Evolutionary conservation across 441 rosid genomes (phyloP).

Genomic region (Monsonia emarginata): DNA sequence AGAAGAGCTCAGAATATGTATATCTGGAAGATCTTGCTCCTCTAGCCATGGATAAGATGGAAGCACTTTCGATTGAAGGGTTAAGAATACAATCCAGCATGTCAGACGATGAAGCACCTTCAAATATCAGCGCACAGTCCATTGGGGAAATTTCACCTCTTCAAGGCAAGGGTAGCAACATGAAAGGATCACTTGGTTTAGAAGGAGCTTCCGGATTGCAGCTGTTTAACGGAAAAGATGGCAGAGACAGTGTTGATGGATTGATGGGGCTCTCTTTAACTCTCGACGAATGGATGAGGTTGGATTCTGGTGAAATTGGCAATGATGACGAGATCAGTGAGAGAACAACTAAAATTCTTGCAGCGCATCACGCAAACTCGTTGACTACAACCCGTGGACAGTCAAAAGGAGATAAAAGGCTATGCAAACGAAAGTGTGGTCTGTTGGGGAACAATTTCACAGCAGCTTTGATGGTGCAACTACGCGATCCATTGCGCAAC

Average conservation of each 20-base stretch:
- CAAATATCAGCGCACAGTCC: conserved; percentile 53
- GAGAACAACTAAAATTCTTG: conserved; percentile 67
- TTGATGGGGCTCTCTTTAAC: conserved; percentile 82
- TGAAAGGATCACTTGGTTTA: conserved; percentile 50
- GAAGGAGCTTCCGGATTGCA: conserved; percentile 86
- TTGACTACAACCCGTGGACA: conserved; percentile 56
- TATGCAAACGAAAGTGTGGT: conserved; percentile 57
- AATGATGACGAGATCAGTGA: conserved; percentile 70
- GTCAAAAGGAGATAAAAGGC: conserved; percentile 55
- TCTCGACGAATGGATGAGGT: conserved; percentile 84
- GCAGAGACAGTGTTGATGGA: conserved; percentile 50
- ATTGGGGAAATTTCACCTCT: conserved; percentile 59
- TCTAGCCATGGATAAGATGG: conserved; percentile 88
- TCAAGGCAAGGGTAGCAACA: conserved; percentile 45
- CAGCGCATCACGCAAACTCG: conserved; percentile 82
- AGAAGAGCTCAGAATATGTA: conserved; percentile 51
- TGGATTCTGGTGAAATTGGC: conserved; percentile 76
- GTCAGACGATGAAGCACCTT: conserved; percentile 60
- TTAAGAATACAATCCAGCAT: conserved; percentile 77
- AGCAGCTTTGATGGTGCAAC: conserved; percentile 81
- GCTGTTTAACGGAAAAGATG: conserved; percentile 51
- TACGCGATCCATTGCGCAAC: conserved; percentile 68
- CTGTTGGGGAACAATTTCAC: conserved; percentile 83
- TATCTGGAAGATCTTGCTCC: conserved; percentile 90
- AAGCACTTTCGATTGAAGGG: conserved; percentile 88